Percentiles rank a stretch among this genome's conserved stretches.
Conservation (phyloP, 208 protist species). For the Leishmania martiniquensis region DNA sequence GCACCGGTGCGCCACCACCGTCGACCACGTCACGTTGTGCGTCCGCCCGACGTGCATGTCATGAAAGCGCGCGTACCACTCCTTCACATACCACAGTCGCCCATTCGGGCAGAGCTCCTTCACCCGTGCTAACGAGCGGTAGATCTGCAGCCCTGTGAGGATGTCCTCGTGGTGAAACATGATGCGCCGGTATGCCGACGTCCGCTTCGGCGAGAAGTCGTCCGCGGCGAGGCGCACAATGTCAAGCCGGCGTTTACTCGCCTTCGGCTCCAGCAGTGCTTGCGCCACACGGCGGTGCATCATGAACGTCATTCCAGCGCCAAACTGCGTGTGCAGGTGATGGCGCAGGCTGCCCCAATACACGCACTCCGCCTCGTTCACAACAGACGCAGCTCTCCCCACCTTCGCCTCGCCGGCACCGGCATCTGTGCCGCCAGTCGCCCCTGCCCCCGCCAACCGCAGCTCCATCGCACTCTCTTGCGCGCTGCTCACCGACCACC, state of each 20-base stretch:
- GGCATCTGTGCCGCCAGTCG: too few relatives aligned
- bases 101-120: neutral
- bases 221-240: neutral
- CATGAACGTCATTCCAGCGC: too few relatives aligned
- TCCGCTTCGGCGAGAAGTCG: neutral
- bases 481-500: neutral
- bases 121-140: neutral
- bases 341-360: constrained; percentile 40
- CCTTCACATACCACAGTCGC: neutral
- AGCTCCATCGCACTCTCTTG: too few relatives aligned
- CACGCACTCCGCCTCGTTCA: constrained; percentile 24
- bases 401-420: neutral
- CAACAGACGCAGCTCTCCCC: too few relatives aligned
- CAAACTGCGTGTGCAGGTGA: too few relatives aligned
- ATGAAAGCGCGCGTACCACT: constrained; percentile 11
- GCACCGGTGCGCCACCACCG: constrained; percentile 22
- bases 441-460: too few relatives aligned
- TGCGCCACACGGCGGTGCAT: constrained; percentile 7
- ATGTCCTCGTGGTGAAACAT: constrained; percentile 7
- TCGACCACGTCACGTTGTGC: constrained; percentile 23
- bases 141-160: neutral
- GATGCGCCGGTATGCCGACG: neutral
- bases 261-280: constrained; percentile 11
- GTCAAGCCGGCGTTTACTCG: too few relatives aligned
- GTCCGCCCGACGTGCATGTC: constrained; percentile 12